Conservation (phyloP, 2,329 filamentous ascomycete genomes). For the Cordyceps militaris region DNA sequence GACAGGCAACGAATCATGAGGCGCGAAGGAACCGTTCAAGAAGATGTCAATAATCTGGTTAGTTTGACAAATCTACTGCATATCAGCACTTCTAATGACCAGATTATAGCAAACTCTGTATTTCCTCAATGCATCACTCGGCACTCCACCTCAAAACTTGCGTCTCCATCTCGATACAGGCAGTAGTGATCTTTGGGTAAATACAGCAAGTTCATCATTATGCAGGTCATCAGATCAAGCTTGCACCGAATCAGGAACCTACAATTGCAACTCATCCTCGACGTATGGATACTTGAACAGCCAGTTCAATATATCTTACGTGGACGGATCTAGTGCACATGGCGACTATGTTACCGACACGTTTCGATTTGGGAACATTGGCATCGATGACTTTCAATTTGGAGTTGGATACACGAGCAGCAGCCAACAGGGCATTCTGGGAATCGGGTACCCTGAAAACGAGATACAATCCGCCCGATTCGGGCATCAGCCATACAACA, state of each 20-base stretch:
- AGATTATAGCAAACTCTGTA: constrained; percentile 50
- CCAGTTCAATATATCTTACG: constrained; percentile 82
- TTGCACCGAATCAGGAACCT: constrained; percentile 59
- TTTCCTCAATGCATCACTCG: constrained; percentile 55
- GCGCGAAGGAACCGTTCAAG: constrained; percentile 36
- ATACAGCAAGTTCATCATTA: constrained; percentile 53
- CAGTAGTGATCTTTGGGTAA: constrained; percentile 65
- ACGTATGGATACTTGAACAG: constrained; percentile 68
- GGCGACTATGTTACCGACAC: constrained; percentile 79
- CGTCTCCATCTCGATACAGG: constrained; percentile 60
- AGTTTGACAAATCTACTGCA: constrained; percentile 13
- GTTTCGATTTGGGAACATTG: constrained; percentile 50
- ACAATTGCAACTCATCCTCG: constrained; percentile 63
- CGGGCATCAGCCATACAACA: constrained; percentile 51
- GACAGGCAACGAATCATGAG: constrained; percentile 37
- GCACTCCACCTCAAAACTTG: constrained; percentile 52
- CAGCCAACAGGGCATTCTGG: constrained; percentile 66
- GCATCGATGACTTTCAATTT: constrained; percentile 56
- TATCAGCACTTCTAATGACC: neutral
- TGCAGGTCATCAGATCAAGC: constrained; percentile 44
- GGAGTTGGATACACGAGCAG: constrained; percentile 61
- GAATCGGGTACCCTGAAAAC: constrained; percentile 74
- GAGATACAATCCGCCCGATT: constrained; percentile 64
- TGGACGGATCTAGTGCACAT: constrained; percentile 67
- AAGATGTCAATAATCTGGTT: constrained; percentile 51